Evolutionary conservation across 352 stramenopile species (phyloP).

Genomic region (Phytophthora pseudosyringae): DNA sequence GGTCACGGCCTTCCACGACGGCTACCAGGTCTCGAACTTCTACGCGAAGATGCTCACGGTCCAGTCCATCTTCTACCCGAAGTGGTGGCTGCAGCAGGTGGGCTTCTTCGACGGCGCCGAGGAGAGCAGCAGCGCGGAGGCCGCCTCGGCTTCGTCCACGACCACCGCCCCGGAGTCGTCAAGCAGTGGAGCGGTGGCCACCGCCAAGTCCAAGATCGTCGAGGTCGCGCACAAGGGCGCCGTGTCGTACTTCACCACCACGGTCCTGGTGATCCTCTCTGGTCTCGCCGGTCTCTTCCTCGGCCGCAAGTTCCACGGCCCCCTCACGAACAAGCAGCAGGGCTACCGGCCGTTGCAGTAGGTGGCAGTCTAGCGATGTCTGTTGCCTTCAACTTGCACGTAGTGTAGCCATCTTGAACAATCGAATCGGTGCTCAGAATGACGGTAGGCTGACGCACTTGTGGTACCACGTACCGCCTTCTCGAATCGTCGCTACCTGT

Average conservation of each 20-base stretch:
- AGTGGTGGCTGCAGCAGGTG: constrained; percentile 84
- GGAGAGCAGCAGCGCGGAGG: constrained; percentile 15
- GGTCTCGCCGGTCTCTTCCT: constrained; percentile 56
- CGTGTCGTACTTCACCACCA: constrained; percentile 61
- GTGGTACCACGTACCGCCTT: constrained; percentile 20
- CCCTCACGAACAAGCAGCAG: constrained; percentile 46
- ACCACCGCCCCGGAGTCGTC: constrained; percentile 18
- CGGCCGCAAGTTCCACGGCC: constrained; percentile 59
- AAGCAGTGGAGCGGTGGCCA: constrained; percentile 22
- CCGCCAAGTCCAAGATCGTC: constrained; percentile 19
- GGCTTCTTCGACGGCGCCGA: constrained; percentile 66
- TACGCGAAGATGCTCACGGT: constrained; percentile 46
- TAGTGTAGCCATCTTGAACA: constrained; percentile 14
- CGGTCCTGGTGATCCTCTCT: constrained; percentile 56
- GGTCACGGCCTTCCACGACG: constrained; percentile 84
- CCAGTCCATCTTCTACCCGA: constrained; percentile 80
- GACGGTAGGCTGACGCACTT: constrained; percentile 22
- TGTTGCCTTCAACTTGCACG: too few species aligned
- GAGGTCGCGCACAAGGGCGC: constrained; percentile 23
- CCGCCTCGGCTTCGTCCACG: constrained; percentile 9
- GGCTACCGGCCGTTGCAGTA: constrained; percentile 60
- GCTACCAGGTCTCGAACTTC: constrained; percentile 74
- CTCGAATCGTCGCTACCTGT: constrained; percentile 7
- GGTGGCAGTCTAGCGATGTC: neutral
- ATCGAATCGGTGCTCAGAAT: constrained; percentile 13